A percentile compares a stretch with the other conserved stretches of the same genome.
phyloP scores from a whole-genome alignment of 768 basidiomycete species.

The Lyophyllum shimeji region DNA sequence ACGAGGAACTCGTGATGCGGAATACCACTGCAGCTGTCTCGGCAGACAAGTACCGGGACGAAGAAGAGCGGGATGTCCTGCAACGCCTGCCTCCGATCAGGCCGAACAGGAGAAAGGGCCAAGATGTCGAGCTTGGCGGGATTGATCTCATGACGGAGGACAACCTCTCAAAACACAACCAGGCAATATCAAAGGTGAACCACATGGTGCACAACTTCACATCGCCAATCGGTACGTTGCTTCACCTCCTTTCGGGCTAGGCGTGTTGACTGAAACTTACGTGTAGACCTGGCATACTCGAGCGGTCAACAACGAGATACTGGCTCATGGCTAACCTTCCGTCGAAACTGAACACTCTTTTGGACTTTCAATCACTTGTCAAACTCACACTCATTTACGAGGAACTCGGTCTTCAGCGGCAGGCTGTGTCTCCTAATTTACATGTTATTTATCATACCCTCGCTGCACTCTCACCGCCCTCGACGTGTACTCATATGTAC shows the following conservation, averaged over 20 bases:
- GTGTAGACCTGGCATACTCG: slow-evolving; percentile 26
- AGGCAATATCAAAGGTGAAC: slow-evolving; percentile 36
- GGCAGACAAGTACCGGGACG: slow-evolving; percentile 22
- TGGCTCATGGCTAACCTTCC: slow-evolving; percentile 33
- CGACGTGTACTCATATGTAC: slow-evolving; percentile 1
- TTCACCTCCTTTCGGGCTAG: not conserved
- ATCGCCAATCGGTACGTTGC: slow-evolving; percentile 62
- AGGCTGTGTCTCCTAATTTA: not conserved
- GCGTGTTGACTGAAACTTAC: not conserved
- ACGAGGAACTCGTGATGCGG: not conserved
- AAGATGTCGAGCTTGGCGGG: slow-evolving; percentile 36
- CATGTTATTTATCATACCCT: not conserved
- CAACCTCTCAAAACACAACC: slow-evolving; percentile 44
- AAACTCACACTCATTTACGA: not conserved
- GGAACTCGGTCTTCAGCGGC: not conserved
- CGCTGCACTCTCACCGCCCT: not conserved
- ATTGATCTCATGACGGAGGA: slow-evolving; percentile 37
- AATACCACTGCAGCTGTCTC: slow-evolving; percentile 13
- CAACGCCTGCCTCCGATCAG: slow-evolving; percentile 32
- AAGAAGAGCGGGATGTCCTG: slow-evolving; percentile 30
- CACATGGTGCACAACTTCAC: slow-evolving; percentile 64
- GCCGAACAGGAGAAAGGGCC: slow-evolving; percentile 42
- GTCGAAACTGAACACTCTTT: slow-evolving; percentile 19
- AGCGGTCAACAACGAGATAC: slow-evolving; percentile 11
- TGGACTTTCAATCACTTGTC: not conserved